phyloP scores from a whole-genome alignment of 192 early-diverging fungal species.

The Phlyctochytrium planicorne region DNA sequence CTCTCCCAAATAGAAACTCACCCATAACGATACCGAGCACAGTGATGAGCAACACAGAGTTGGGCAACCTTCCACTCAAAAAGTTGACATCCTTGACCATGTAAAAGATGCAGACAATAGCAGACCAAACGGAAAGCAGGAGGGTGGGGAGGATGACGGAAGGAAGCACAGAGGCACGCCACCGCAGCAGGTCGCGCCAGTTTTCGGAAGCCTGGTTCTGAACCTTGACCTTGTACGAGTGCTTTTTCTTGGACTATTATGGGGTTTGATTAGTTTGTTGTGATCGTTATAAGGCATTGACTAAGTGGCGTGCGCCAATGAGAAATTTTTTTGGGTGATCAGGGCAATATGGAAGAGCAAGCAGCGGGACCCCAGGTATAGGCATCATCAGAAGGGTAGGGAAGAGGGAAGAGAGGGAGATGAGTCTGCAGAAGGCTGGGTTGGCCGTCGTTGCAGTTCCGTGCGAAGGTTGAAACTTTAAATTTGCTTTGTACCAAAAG shows the following conservation, averaged over 20 bases:
- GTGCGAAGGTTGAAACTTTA: too few species aligned
- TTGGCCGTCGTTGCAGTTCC: too few species aligned
- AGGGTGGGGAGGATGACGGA: constrained; percentile 1
- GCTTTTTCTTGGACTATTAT: neutral
- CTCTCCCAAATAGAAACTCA: neutral
- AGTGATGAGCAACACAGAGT: constrained; percentile 37
- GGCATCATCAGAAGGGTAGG: too few species aligned
- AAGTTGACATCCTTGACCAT: constrained; percentile 19
- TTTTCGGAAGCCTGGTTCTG: constrained; percentile 7
- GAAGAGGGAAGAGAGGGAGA: too few species aligned
- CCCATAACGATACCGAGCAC: constrained; percentile 42
- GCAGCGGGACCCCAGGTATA: too few species aligned
- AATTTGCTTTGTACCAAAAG: too few species aligned
- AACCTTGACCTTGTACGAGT: constrained; percentile 1
- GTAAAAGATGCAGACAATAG: constrained; percentile 22
- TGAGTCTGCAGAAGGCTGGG: too few species aligned
- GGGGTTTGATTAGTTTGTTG: too few species aligned
- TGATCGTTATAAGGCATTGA: neutral
- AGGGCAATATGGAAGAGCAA: too few species aligned
- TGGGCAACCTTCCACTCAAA: constrained; percentile 26
- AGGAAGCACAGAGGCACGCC: constrained; percentile 15
- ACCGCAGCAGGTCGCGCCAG: constrained; percentile 20
- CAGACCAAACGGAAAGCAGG: constrained; percentile 2
- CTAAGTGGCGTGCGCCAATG: neutral
- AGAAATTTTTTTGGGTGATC: too few species aligned